Base-by-base conservation (phyloP, 164 flowering plant genomes). In the Vitis rotundifolia region DNA sequence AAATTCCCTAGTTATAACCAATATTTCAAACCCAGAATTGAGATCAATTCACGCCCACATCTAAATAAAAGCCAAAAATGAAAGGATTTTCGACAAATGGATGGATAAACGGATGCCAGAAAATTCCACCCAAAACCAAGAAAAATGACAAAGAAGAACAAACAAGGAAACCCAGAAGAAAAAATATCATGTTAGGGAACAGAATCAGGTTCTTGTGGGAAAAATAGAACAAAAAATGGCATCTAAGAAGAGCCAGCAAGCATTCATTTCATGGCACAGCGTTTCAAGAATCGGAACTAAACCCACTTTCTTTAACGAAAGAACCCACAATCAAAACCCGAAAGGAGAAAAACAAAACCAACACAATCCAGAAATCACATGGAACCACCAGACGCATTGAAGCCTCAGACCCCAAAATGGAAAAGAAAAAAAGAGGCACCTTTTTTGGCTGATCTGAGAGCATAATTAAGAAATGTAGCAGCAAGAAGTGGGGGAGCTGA, bases 211-310 rank as follows among this genome's bases (percentile, higher is more conserved):
- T 22, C 54, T 26, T 18, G 44, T 61, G 61, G 61, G 58, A 44
- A 47, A 59, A 37, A 68, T 4, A n/a, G 52, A 64, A 11, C 58
- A 13, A 65, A 52, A 15, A 18, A 13, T 62, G 5, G 16, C 14
- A 70, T 60, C 49, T 49, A 14, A 37, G 53, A 52, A 31, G 53
- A 67, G 55, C 49, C 44, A 37, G 63, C 47, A 58, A 63, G 69
- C 65, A 68, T 63, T 57, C 28, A 63, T n/a, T 63, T 59, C 28
- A 71, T 3, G 16, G 65, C n/a, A 62, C 53, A 31, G 19, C 63
- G 51, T 37, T 63, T 54, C 50, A 26, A 37, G 61, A 69, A 59
- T n/a, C 55, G 54, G 56, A 50, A 63, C 26, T 47, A 62, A 73
- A 66, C 61, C 15, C 26, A 44, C 26, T 59, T 50, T 18, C 7